Percentiles rank a stretch among this genome's conserved stretches.
phyloP scores from a whole-genome alignment of 202 grass and related monocot genomes.

The Musa balbisiana region DNA sequence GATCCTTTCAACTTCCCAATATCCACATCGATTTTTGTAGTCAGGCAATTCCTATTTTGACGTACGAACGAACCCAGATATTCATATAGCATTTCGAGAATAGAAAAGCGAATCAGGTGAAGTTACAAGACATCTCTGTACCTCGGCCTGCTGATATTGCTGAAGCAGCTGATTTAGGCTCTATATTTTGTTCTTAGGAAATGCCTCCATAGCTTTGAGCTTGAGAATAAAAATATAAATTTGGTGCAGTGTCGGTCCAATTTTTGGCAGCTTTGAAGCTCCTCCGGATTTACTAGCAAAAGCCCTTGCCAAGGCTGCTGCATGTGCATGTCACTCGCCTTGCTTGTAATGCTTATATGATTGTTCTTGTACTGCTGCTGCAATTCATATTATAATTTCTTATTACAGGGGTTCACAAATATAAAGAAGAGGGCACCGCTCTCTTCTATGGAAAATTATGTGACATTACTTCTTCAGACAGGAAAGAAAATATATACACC shows the following conservation, averaged over 20 bases:
- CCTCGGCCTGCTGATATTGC: conserved; percentile 85
- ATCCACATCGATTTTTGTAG: neutral
- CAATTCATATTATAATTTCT: conserved; percentile 9
- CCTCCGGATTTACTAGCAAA: conserved; percentile 83
- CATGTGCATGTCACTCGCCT: conserved; percentile 28
- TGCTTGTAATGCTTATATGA: neutral
- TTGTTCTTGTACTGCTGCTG: neutral
- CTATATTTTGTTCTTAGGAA: neutral
- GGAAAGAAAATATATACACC: conserved; percentile 63
- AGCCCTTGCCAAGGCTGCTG: conserved; percentile 89
- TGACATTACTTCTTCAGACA: conserved; percentile 70
- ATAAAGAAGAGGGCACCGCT: conserved; percentile 93
- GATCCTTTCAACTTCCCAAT: neutral
- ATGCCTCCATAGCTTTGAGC: neutral
- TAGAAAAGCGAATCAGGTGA: conserved; percentile 85
- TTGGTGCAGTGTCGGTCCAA: conserved; percentile 69
- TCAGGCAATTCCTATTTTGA: conserved; percentile 78
- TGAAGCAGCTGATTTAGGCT: conserved; percentile 68
- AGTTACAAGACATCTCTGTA: conserved; percentile 82
- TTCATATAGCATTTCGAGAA: conserved; percentile 39
- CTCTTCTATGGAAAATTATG: conserved; percentile 76
- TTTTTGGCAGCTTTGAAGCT: conserved; percentile 67
- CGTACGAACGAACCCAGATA: conserved; percentile 69
- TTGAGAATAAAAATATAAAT: neutral
- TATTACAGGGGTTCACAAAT: conserved; percentile 63